Base-by-base conservation (phyloP, 495 filamentous ascomycete species). In the Hyphodiscus hymeniophilus region DNA sequence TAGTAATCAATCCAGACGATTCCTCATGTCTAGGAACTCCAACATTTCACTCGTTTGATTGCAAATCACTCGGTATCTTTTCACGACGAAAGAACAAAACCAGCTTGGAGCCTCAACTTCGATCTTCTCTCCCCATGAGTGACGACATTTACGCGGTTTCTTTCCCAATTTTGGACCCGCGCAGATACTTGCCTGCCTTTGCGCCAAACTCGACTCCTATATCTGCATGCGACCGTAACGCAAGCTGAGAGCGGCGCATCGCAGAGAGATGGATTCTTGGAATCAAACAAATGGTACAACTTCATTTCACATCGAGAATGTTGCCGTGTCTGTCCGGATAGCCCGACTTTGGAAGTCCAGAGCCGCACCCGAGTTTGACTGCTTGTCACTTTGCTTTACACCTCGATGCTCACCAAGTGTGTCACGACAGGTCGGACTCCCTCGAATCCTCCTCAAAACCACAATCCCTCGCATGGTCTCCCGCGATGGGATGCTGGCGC, bases 401-500 rank as follows among this genome's bases (percentile, higher is more conserved):
- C 13, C 11, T 40, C 42, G 17, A 53, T 51, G 46, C 55, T 52
- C 35, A 28, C 17, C 7, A 32, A 44, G 20, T 40, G 6, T 21
- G 20, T 40, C 16, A 20, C 17, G 3, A 13, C 26, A 40, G 38
- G 16, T 22, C 38, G 12, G 4, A 5, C 38, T 7, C 38, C 38
- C 6, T 40, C 38, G 38, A 40, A 40, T 40, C 16, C 15, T 11
- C 16, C 38, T 40, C 38, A 15, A 40, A 40, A 40, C 17, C 16
- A 6, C 8, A 40, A 40, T 18, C 12, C 45, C 11, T 17, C n/a
- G 22, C n/a, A 15, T 36, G 17, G 21, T 23, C 8, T 40, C 13
- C 42, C 24, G 38, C 24, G 12, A 5, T 60, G 65, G 48, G 60
- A 64, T 40, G 60, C 66, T 31, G 59, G 63, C 11, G 50, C 53